Percentiles rank a stretch among this genome's conserved stretches.
Evolutionary conservation across 192 early-diverging fungal genomes (phyloP).

Genomic region (Backusella liffmaniae): DNA sequence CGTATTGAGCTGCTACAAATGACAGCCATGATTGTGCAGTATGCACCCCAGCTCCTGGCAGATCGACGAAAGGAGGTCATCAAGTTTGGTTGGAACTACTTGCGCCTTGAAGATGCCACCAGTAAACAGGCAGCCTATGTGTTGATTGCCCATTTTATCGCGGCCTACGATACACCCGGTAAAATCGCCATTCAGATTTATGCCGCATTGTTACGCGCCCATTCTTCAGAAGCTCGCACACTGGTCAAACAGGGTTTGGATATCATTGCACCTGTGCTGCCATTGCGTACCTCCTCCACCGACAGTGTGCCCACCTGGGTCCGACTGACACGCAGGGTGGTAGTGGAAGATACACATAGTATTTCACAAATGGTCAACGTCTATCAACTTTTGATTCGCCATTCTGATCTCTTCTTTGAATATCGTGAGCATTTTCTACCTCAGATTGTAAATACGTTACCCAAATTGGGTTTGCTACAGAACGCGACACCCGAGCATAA

Average conservation of each 20-base stretch:
- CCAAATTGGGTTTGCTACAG: constrained; percentile 83
- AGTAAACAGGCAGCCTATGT: constrained; percentile 97
- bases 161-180: constrained; percentile 87
- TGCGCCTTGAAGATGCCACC: constrained; percentile 84
- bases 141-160: constrained; percentile 87
- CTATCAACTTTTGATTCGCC: constrained; percentile 88
- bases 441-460: constrained; percentile 82
- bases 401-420: constrained; percentile 88
- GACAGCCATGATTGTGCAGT: constrained; percentile 83
- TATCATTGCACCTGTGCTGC: constrained; percentile 88
- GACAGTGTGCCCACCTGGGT: constrained; percentile 78
- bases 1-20: constrained; percentile 91
- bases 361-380: constrained; percentile 86
- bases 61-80: constrained; percentile 88
- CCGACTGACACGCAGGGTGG: constrained; percentile 80
- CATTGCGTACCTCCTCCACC: constrained; percentile 62
- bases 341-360: constrained; percentile 93
- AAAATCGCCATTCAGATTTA: constrained; percentile 89
- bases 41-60: constrained; percentile 68
- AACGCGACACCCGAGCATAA: constrained; percentile 86
- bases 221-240: constrained; percentile 84
- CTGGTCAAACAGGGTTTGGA: constrained; percentile 95
- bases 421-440: constrained; percentile 86
- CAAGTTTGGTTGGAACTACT: constrained; percentile 92
- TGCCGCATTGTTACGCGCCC: constrained; percentile 81